These are phyloP conservation scores for Rhododendron ferrugineum DNA, from an alignment of 148 eudicot genomes.

Conservation along the genomic window DNA sequence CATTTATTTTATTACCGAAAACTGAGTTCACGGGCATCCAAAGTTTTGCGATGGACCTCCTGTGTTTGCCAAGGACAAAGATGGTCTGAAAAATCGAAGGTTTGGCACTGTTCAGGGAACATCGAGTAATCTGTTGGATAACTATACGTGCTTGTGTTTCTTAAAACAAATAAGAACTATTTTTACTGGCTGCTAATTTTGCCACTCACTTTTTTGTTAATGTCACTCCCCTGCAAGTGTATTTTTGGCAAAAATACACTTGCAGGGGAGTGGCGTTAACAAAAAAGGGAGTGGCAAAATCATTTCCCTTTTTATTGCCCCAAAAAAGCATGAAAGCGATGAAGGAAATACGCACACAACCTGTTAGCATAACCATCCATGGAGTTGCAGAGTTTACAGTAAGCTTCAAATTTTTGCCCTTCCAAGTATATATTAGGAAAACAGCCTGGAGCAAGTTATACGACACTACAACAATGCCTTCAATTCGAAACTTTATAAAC, in stretches of 20 bases:
- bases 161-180: neutral
- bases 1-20: too few relatives aligned
- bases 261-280: too few relatives aligned
- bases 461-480: neutral
- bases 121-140: neutral
- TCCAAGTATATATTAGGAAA: neutral
- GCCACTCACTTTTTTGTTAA: too few relatives aligned
- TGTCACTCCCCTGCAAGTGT: too few relatives aligned
- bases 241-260: too few relatives aligned
- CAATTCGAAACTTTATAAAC: neutral
- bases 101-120: neutral
- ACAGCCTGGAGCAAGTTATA: neutral
- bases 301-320: too few relatives aligned
- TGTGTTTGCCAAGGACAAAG: neutral
- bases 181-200: too few relatives aligned
- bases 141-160: neutral
- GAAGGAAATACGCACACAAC: neutral
- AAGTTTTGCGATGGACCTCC: constrained; percentile 2
- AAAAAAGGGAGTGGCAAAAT: too few relatives aligned
- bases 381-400: neutral
- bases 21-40: neutral
- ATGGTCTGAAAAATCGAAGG: neutral
- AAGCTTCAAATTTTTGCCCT: neutral
- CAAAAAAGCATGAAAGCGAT: neutral
- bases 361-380: neutral